Evolutionary conservation across 1,284 basidiomycete genomes (phyloP).

Genomic region (Moesziomyces parantarcticus): DNA sequence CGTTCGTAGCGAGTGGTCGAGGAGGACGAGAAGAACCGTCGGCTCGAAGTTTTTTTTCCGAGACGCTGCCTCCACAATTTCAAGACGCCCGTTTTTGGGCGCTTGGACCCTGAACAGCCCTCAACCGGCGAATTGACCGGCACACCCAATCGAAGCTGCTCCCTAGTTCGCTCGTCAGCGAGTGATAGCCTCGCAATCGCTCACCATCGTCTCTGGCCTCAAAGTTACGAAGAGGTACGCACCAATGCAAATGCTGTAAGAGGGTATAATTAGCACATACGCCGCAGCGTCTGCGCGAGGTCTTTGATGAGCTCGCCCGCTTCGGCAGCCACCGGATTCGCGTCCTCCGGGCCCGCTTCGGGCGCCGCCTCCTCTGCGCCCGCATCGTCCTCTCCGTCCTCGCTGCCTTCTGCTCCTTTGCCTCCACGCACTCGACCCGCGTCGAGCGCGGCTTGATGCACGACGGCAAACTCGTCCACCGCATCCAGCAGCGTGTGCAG

Average conservation of each 20-base stretch:
- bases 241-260: constrained; percentile 59
- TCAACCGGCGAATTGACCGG: constrained; percentile 12
- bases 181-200: constrained; percentile 47
- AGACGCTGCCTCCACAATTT: background rate
- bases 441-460: constrained; percentile 29
- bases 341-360: constrained; percentile 1
- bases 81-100: background rate
- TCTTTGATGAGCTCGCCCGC: constrained; percentile 47
- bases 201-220: constrained; percentile 69
- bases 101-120: background rate
- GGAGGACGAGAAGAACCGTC: background rate
- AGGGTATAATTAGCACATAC: constrained; percentile 14
- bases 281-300: constrained; percentile 26
- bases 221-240: too few relatives aligned
- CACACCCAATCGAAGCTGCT: too few relatives aligned
- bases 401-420: constrained; percentile 78
- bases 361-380: background rate
- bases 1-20: background rate
- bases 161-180: background rate
- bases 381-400: constrained; percentile 72
- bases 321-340: constrained; percentile 20
- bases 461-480: constrained; percentile 42
- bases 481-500: constrained; percentile 32
- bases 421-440: constrained; percentile 71
- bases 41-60: constrained; percentile 2